Percentiles rank a stretch among this genome's conserved stretches.
These are phyloP conservation scores for Kuraishia cidri DNA, from an alignment of 805 yeast genomes.

Conservation along the genomic window DNA sequence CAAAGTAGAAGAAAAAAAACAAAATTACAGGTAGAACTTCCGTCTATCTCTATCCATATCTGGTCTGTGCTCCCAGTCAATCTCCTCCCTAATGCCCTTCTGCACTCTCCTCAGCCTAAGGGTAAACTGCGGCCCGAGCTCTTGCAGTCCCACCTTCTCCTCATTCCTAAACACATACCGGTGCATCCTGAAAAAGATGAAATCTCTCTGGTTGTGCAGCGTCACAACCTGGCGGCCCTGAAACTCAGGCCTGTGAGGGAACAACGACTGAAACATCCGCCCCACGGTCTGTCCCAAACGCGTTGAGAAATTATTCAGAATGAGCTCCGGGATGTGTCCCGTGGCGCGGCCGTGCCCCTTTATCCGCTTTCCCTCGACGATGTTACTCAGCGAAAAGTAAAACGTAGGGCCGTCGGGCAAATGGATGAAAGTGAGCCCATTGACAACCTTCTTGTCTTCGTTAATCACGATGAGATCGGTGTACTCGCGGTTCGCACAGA, in stretches of 20 bases:
- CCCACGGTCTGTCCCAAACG: slow-evolving; percentile 92
- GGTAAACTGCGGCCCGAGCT: slow-evolving; percentile 95
- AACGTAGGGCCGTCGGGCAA: slow-evolving; percentile 94
- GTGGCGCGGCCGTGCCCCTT: slow-evolving; percentile 89
- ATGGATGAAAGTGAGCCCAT: slow-evolving; percentile 88
- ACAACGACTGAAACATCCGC: slow-evolving; percentile 79
- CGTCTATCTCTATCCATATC: slow-evolving; percentile 96
- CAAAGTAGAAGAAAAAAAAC: neutral
- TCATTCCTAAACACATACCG: slow-evolving; percentile 85
- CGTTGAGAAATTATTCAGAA: slow-evolving; percentile 87
- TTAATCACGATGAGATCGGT: slow-evolving; percentile 86
- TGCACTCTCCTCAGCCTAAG: slow-evolving; percentile 81
- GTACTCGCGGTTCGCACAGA: slow-evolving; percentile 74
- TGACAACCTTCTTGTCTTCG: slow-evolving; percentile 88
- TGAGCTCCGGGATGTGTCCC: slow-evolving; percentile 83
- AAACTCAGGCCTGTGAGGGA: slow-evolving; percentile 90
- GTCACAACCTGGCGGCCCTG: slow-evolving; percentile 96
- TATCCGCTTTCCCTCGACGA: slow-evolving; percentile 66
- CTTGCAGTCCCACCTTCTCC: slow-evolving; percentile 91
- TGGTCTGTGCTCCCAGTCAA: slow-evolving; percentile 94
- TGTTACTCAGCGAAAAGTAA: slow-evolving; percentile 77
- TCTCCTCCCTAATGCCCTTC: slow-evolving; percentile 83
- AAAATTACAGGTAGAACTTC: slow-evolving; percentile 65
- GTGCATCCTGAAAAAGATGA: slow-evolving; percentile 90
- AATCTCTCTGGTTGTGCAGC: slow-evolving; percentile 93